Percentiles rank a stretch among this genome's conserved stretches.
phyloP scores from a whole-genome alignment of 768 basidiomycete genomes.

The Candolleomyces aberdarensis region DNA sequence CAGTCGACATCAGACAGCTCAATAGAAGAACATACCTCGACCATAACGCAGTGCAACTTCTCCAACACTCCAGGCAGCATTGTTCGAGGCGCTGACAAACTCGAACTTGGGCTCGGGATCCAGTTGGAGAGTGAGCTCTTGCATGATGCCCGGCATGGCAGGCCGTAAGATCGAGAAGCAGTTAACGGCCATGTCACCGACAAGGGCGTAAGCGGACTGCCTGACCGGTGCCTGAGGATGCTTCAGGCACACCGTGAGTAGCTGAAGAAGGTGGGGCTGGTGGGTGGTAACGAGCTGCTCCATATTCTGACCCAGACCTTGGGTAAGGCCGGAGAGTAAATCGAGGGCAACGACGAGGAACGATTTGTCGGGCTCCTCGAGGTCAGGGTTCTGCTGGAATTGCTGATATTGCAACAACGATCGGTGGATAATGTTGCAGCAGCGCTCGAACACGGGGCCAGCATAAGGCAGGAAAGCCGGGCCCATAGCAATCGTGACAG shows the following conservation, averaged over 20 bases:
- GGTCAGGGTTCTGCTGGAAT: slow-evolving; percentile 83
- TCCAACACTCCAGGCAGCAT: slow-evolving; percentile 99
- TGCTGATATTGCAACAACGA: slow-evolving; percentile 84
- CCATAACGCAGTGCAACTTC: slow-evolving; percentile 95
- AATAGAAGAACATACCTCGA: slow-evolving; percentile 46
- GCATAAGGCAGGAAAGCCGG: slow-evolving; percentile 86
- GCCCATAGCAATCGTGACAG: slow-evolving; percentile 95
- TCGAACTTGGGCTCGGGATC: slow-evolving; percentile 92
- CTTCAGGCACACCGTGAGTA: slow-evolving; percentile 88
- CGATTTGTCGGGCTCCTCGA: slow-evolving; percentile 94
- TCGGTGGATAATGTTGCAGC: slow-evolving; percentile 78
- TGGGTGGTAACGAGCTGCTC: slow-evolving; percentile 66
- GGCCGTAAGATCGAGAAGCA: slow-evolving; percentile 87
- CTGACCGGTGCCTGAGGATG: slow-evolving; percentile 95
- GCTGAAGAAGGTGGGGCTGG: slow-evolving; percentile 73
- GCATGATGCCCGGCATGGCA: slow-evolving; percentile 85
- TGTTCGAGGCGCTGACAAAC: slow-evolving; percentile 96
- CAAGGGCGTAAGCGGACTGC: slow-evolving; percentile 96
- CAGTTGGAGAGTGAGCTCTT: slow-evolving; percentile 84
- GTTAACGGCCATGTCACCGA: slow-evolving; percentile 96
- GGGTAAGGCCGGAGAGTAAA: slow-evolving; percentile 90
- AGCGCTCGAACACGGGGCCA: slow-evolving; percentile 88
- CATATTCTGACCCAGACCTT: slow-evolving; percentile 82
- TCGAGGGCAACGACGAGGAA: slow-evolving; percentile 99
- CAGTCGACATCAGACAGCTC: background rate